Percentiles rank a stretch among this genome's conserved stretches.
Evolutionary conservation across 441 rosid species (phyloP).

Genomic region (California macrophylla): DNA sequence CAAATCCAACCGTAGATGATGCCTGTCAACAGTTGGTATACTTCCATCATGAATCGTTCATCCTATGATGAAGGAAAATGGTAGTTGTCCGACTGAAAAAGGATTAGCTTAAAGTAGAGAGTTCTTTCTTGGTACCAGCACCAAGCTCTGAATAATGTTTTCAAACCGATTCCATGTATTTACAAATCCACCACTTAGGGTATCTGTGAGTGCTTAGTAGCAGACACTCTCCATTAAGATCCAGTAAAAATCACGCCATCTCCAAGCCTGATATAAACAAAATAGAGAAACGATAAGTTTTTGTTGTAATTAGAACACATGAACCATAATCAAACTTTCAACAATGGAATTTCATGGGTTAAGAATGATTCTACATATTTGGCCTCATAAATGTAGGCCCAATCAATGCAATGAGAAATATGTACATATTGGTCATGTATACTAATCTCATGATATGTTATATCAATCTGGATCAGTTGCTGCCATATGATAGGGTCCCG

Average conservation of each 20-base stretch:
- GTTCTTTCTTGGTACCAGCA: conserved; percentile 53
- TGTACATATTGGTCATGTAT: conserved; percentile 31
- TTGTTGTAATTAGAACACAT: conserved; percentile 32
- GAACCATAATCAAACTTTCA: conserved; percentile 20
- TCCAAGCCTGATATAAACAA: conserved; percentile 28
- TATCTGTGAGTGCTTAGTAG: conserved; percentile 30
- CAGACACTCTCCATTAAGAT: conserved; percentile 37
- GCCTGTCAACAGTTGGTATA: conserved; percentile 46
- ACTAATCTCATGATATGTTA: conserved; percentile 26
- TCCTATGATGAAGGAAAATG: conserved; percentile 47
- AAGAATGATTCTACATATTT: neutral
- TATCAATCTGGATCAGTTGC: conserved; percentile 30
- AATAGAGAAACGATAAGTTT: conserved; percentile 45
- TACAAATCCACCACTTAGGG: conserved; percentile 43
- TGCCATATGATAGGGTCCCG: no score
- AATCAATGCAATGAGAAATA: conserved; percentile 26
- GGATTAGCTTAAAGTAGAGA: conserved; percentile 27
- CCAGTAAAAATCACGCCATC: conserved; percentile 64
- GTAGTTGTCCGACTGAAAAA: neutral
- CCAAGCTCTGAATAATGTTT: conserved; percentile 50
- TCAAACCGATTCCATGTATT: conserved; percentile 55
- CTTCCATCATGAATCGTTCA: conserved; percentile 55
- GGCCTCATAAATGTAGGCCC: neutral
- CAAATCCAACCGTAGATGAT: conserved; percentile 61
- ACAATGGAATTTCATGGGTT: conserved; percentile 13